phyloP scores from a whole-genome alignment of 345 rosid genomes.

The Capsella bursapastoris region DNA sequence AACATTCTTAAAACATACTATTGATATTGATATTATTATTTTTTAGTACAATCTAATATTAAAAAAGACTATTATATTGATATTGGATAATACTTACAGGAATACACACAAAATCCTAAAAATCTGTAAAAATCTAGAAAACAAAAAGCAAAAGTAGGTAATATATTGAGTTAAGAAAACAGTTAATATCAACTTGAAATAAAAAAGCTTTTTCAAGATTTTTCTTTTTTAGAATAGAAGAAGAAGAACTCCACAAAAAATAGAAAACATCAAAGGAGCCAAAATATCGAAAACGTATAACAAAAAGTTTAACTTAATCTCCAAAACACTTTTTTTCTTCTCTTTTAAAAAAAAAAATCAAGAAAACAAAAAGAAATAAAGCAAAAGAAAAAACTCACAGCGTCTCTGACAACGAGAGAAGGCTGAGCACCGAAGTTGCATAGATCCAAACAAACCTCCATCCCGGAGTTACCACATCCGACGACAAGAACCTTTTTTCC shows the following conservation, averaged over 20 bases:
- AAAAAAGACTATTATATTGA: neutral
- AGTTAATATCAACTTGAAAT: conserved; percentile 18
- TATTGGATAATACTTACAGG: neutral
- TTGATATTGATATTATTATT: no score
- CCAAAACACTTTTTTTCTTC: conserved; percentile 1
- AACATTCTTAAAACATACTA: conserved; percentile 9
- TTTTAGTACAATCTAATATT: neutral
- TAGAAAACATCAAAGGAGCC: conserved; percentile 29
- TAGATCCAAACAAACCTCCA: conserved; percentile 98
- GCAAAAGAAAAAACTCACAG: conserved; percentile 52
- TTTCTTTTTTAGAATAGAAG: conserved; percentile 30
- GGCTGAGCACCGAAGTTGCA: conserved; percentile 75
- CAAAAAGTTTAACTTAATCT: conserved; percentile 22
- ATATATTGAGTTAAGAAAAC: conserved; percentile 11
- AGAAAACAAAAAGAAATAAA: neutral
- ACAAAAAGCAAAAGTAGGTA: conserved; percentile 24
- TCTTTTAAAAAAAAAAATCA: neutral
- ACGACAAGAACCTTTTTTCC: conserved; percentile 83
- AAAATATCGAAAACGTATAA: conserved; percentile 30
- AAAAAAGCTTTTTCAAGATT: conserved; percentile 2
- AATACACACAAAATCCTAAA: neutral
- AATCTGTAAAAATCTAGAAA: neutral
- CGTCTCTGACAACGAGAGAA: conserved; percentile 84
- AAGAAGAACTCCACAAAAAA: conserved; percentile 25
- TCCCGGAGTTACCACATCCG: conserved; percentile 97